These are phyloP conservation scores for Millerozyma miso DNA, from an alignment of 805 yeast species.

Conservation along the genomic window DNA sequence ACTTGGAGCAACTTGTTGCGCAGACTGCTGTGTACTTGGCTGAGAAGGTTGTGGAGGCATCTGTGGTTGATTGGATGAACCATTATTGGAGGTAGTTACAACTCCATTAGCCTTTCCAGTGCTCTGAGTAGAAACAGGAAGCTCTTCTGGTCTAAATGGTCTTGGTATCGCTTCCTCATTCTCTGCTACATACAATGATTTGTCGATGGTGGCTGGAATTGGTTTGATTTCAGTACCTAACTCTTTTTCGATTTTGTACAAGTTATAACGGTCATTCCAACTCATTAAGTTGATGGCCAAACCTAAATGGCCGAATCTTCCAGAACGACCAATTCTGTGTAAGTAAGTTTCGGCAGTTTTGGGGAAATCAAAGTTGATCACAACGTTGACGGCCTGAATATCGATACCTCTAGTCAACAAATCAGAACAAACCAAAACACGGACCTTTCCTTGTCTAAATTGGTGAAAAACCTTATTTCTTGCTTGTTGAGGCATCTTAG, in stretches of 20 bases:
- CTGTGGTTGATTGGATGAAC: constrained; percentile 4
- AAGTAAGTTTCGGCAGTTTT: constrained; percentile 95
- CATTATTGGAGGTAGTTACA: not conserved
- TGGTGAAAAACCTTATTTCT: constrained; percentile 98
- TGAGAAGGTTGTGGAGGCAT: constrained; percentile 3
- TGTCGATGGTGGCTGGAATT: constrained; percentile 91
- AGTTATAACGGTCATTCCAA: constrained; percentile 92
- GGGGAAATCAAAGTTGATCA: constrained; percentile 97
- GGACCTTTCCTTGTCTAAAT: constrained; percentile 95
- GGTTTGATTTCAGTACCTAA: constrained; percentile 96
- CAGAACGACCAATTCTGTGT: constrained; percentile 98
- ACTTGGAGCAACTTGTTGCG: constrained; percentile 6
- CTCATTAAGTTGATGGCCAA: constrained; percentile 93
- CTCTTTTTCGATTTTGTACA: constrained; percentile 94
- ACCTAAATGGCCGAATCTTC: constrained; percentile 98
- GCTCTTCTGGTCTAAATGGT: constrained; percentile 75
- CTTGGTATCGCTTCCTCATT: constrained; percentile 73
- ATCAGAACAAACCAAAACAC: constrained; percentile 96
- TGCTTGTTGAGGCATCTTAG: constrained; percentile 94
- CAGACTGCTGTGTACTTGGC: constrained; percentile 3
- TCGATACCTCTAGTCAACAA: constrained; percentile 96
- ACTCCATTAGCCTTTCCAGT: constrained; percentile 26
- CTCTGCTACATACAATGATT: constrained; percentile 80
- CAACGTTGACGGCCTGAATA: constrained; percentile 98
- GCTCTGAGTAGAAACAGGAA: constrained; percentile 44